Evolutionary conservation across 768 basidiomycete genomes (phyloP).

Genomic region (Auricularia sp.): DNA sequence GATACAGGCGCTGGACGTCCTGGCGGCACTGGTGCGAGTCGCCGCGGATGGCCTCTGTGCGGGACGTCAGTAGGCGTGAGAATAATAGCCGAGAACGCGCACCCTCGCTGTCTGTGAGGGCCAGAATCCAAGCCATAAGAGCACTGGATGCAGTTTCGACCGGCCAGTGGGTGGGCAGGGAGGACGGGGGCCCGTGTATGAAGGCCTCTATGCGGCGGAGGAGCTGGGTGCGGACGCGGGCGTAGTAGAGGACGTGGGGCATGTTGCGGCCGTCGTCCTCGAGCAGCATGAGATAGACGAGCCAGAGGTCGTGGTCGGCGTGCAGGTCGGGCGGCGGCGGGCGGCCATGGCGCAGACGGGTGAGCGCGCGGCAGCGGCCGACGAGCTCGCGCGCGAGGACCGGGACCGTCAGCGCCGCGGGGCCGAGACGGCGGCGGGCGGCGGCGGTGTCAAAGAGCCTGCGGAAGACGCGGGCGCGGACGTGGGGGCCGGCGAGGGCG

Average conservation of each 20-base stretch:
- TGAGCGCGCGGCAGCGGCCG: slow-evolving; percentile 37
- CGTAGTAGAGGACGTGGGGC: slow-evolving; percentile 26
- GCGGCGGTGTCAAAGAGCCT: slow-evolving; percentile 37
- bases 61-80: background rate
- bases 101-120: background rate
- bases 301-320: slow-evolving; percentile 39
- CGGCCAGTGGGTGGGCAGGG: background rate
- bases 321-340: slow-evolving; percentile 22
- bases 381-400: slow-evolving; percentile 40
- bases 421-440: slow-evolving; percentile 24
- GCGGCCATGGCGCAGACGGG: slow-evolving; percentile 32
- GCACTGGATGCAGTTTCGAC: background rate
- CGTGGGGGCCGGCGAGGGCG: slow-evolving; percentile 39
- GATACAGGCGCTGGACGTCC: background rate
- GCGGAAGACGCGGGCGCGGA: slow-evolving; percentile 48
- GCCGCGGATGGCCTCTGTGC: background rate
- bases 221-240: background rate
- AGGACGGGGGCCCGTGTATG: background rate
- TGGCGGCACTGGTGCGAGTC: background rate
- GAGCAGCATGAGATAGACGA: slow-evolving; percentile 48
- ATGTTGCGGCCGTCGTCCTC: slow-evolving; percentile 45
- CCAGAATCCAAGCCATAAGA: background rate
- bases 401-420: slow-evolving; percentile 33
- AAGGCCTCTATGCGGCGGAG: background rate
- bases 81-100: background rate